Evolutionary conservation across 148 eudicot species (phyloP), one percentile per base, ranked within the genome.

Genomic region (Arbutus unedo): DNA sequence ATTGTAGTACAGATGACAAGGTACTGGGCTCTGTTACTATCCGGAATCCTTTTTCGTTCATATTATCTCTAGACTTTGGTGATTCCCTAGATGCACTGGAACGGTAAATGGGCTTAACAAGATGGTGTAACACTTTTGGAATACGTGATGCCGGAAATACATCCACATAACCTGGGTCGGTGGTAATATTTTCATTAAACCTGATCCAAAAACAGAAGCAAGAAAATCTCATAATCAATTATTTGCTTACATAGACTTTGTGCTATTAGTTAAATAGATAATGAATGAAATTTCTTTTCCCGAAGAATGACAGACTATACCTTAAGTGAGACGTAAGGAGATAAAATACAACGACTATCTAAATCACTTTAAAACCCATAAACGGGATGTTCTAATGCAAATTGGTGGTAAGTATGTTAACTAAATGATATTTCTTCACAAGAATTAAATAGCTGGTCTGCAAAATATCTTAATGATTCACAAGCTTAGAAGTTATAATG

Each of bases 131-230:
- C 43, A 85, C 86, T 83, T 92, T 93, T 48, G 98, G 94, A 53
- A 94, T 90, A 72, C 89, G 92, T 59, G 89, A 93, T 41, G 93
- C 90, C 76, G 98, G 98, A 88, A 89, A 95, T 87, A 96, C 89
- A 83, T 96, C 99, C 84, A 96, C 97, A 89, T 87, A 88, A 76
- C 99, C 99, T 85, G 99, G 99, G 82, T 92, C 94, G 64, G 84
- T 87, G 79, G 81, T 84, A 81, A 96, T 93, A 84, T 96, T 96
- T 81, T 91, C 89, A 81, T 84, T 86, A 86, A 90, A 96, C 93
- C 99, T 96, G 88, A 82, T 5, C 68, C 82, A 82, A 78, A 76
- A 84, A 19, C 38, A 76, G 31, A 60, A 44, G 51, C 43, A 68
- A 11, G 23, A 70, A 43, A 74, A 57, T 31, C 16, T 43, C 66